Conservation (phyloP, 1,139 yeast genomes). For the Taiozyma sp. region DNA sequence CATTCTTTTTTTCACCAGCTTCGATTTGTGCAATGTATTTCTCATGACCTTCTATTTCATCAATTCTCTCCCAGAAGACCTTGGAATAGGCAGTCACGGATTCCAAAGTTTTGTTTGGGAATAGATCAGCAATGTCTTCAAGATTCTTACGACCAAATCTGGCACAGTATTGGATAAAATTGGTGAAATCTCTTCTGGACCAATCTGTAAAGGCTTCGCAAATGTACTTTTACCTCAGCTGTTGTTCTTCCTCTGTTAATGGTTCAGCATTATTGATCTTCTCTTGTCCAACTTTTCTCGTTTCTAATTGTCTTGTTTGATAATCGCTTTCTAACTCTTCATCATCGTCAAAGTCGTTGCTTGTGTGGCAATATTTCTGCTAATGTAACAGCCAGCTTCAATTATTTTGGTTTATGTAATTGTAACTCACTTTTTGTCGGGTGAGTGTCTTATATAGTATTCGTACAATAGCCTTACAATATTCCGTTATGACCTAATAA, state of each 20-base stretch:
- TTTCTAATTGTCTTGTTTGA: constrained; percentile 37
- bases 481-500: too few species aligned
- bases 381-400: too few species aligned
- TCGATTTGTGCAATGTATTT: constrained; percentile 84
- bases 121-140: constrained; percentile 55
- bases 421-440: too few species aligned
- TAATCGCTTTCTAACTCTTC: constrained; percentile 8
- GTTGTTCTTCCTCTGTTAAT: constrained; percentile 70
- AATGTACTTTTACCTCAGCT: constrained; percentile 55
- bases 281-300: constrained; percentile 51
- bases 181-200: constrained; percentile 86
- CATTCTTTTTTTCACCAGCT: constrained; percentile 77
- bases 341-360: constrained; percentile 22
- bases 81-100: constrained; percentile 68
- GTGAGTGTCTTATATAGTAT: too few species aligned
- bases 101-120: constrained; percentile 63
- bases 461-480: too few species aligned
- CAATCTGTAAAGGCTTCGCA: constrained; percentile 71
- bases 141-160: constrained; percentile 68
- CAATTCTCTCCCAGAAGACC: constrained; percentile 72
- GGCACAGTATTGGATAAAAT: constrained; percentile 77
- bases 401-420: too few species aligned
- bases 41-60: constrained; percentile 79
- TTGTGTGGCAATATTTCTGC: too few species aligned
- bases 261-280: constrained; percentile 69